These are phyloP conservation scores for Globisporangium radiosum DNA, from an alignment of 352 stramenopile genomes.

Conservation along the genomic window DNA sequence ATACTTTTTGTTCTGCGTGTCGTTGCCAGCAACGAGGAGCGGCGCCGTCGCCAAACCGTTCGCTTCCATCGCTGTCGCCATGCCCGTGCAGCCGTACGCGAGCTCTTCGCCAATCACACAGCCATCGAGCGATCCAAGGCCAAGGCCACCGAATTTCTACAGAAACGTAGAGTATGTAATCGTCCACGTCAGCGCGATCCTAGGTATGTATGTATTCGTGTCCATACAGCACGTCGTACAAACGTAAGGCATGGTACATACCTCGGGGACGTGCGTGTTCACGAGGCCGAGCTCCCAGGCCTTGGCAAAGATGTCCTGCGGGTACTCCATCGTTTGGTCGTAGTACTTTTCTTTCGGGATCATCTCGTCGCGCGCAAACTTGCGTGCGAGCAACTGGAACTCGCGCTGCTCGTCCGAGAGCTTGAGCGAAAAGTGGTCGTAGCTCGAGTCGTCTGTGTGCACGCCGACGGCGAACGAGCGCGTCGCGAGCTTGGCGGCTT, in stretches of 20 bases:
- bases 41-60: constrained; percentile 81
- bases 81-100: constrained; percentile 88
- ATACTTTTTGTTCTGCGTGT: constrained; percentile 85
- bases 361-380: constrained; percentile 89
- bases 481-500: constrained; percentile 4
- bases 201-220: too few species aligned
- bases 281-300: constrained; percentile 85
- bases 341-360: constrained; percentile 82
- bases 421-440: constrained; percentile 63
- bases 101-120: constrained; percentile 87
- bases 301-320: constrained; percentile 84
- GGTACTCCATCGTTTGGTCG: constrained; percentile 83
- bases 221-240: too few species aligned
- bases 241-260: not conserved
- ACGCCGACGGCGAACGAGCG: constrained; percentile 34
- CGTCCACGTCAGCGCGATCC: too few species aligned
- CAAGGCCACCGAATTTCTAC: constrained; percentile 71
- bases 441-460: constrained; percentile 50
- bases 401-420: constrained; percentile 84
- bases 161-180: not conserved
- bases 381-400: constrained; percentile 80
- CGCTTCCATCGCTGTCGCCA: constrained; percentile 89
- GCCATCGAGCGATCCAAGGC: constrained; percentile 73
- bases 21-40: constrained; percentile 75
- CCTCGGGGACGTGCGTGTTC: constrained; percentile 82